These are phyloP conservation scores for Populus tomentosa DNA, from an alignment of 441 rosid species.

Conservation along the genomic window DNA sequence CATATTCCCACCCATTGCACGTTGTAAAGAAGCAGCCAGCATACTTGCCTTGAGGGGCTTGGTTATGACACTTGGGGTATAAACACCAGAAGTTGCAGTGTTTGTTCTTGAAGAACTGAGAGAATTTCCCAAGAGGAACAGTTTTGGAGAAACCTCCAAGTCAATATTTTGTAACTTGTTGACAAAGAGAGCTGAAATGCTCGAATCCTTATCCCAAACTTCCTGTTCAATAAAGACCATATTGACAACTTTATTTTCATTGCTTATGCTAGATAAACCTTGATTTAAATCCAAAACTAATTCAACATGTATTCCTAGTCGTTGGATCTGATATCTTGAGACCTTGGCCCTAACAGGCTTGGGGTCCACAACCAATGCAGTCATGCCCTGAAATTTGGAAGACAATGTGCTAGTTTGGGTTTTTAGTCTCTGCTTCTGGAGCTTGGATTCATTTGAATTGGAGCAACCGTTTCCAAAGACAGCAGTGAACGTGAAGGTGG, in stretches of 20 bases:
- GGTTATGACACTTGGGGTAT: conserved; percentile 37
- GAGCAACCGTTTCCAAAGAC: conserved; percentile 50
- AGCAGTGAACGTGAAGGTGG: conserved; percentile 90
- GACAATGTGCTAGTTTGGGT: conserved; percentile 29
- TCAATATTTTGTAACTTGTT: conserved; percentile 30
- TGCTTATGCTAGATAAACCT: conserved; percentile 34
- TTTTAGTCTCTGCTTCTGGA: conserved; percentile 46
- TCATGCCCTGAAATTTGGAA: conserved; percentile 62
- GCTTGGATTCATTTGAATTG: conserved; percentile 33
- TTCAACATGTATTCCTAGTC: conserved; percentile 67
- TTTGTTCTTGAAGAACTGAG: conserved; percentile 31
- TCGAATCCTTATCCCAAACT: conserved; percentile 59
- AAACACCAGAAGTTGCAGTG: conserved; percentile 23
- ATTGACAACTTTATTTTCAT: conserved; percentile 30
- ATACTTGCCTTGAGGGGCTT: conserved; percentile 87
- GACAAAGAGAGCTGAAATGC: conserved; percentile 32
- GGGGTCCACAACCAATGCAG: conserved; percentile 65
- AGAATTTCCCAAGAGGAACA: conserved; percentile 64
- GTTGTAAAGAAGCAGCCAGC: conserved; percentile 73
- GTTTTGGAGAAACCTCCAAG: conserved; percentile 29
- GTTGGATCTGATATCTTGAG: conserved; percentile 71
- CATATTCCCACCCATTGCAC: conserved; percentile 69
- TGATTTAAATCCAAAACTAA: conserved; percentile 48
- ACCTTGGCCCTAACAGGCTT: conserved; percentile 69
- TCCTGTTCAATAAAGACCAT: conserved; percentile 83